These are phyloP conservation scores for Canariomyces notabilis DNA, from an alignment of 2,329 filamentous ascomycete genomes.

Conservation along the genomic window DNA sequence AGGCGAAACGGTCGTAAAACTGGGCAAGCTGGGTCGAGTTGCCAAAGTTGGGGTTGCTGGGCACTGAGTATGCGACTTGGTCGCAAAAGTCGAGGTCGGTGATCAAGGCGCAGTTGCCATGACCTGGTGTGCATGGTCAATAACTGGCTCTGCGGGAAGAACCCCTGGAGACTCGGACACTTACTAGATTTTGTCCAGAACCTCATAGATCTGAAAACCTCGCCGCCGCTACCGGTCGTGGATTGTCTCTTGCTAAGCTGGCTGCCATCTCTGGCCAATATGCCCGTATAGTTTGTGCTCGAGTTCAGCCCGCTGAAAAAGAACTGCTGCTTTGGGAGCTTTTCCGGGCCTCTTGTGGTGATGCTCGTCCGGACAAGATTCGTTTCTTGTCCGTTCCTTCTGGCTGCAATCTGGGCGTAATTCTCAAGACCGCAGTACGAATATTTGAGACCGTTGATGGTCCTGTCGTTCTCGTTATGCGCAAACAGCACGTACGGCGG, in stretches of 20 bases:
- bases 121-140: conserved; percentile 34
- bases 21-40: conserved; percentile 57
- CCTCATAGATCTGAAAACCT: conserved; percentile 64
- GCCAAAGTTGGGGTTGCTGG: conserved; percentile 63
- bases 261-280: conserved; percentile 60
- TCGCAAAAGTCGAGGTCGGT: conserved; percentile 86
- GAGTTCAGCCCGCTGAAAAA: conserved; percentile 71
- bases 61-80: conserved; percentile 85
- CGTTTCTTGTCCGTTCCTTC: conserved; percentile 45
- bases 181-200: conserved; percentile 75
- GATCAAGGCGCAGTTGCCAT: conserved; percentile 78
- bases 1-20: conserved; percentile 75
- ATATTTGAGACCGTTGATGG: conserved; percentile 63
- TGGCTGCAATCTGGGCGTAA: conserved; percentile 58
- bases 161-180: conserved; percentile 21
- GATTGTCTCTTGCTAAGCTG: conserved; percentile 35
- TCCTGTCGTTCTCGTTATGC: conserved; percentile 52
- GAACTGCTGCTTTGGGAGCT: conserved; percentile 80
- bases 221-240: conserved; percentile 65
- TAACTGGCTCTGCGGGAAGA: not conserved
- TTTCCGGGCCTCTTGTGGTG: conserved; percentile 61
- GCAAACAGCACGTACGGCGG: conserved; percentile 76
- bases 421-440: conserved; percentile 78
- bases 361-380: conserved; percentile 56
- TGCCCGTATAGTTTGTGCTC: conserved; percentile 66